Conservation (phyloP, 2,329 filamentous ascomycete genomes). For the Diaporthe nobilis region DNA sequence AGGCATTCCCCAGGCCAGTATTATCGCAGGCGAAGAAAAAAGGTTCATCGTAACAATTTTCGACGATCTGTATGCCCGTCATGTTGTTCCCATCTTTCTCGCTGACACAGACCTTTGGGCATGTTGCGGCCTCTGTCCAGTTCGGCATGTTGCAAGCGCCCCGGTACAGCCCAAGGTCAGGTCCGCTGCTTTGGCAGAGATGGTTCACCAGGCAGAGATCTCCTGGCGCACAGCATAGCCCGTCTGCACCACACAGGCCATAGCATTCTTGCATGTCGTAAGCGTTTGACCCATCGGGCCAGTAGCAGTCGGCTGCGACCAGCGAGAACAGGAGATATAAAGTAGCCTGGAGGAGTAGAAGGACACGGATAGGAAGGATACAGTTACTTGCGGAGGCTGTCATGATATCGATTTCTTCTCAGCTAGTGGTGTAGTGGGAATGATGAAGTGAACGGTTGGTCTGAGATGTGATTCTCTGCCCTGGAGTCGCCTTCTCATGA, state of each 20-base stretch:
- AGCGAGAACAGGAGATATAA: background rate
- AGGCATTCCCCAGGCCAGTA: background rate
- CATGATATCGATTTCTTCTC: background rate
- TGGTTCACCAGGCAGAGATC: constrained; percentile 32
- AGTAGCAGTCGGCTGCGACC: constrained; percentile 28
- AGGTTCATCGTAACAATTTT: background rate
- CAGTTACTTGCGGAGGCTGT: background rate
- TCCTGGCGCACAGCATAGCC: constrained; percentile 27
- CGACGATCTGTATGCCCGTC: constrained; percentile 1
- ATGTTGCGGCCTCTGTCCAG: constrained; percentile 21
- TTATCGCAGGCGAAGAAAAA: constrained; percentile 1
- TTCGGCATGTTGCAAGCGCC: constrained; percentile 31
- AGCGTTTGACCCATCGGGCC: constrained; percentile 29
- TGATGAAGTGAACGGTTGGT: background rate
- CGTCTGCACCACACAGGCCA: background rate
- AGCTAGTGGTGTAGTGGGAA: background rate
- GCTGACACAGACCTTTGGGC: constrained; percentile 1
- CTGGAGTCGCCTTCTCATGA: background rate
- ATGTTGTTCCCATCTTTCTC: background rate
- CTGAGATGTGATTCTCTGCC: background rate
- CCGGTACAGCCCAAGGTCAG: background rate
- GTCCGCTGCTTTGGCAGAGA: constrained; percentile 1
- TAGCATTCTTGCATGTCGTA: constrained; percentile 35
- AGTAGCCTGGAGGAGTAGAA: background rate
- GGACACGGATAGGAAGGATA: background rate